Evolutionary conservation across 1,139 yeast genomes (phyloP).

Genomic region (Blastobotrys arbuscula): DNA sequence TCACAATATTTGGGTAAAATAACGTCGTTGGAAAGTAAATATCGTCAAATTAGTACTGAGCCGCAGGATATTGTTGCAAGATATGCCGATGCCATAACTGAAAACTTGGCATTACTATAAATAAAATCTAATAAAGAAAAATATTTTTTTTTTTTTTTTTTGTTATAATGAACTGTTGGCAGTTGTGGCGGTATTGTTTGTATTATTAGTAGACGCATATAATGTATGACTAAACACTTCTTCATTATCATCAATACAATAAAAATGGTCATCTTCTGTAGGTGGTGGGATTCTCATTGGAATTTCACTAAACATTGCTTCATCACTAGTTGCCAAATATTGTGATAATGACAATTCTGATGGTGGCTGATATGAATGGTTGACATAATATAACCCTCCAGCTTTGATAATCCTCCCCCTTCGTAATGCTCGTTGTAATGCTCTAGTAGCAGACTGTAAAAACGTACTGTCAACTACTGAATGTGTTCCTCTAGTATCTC

Average conservation of each 20-base stretch:
- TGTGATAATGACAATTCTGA: slow-evolving; percentile 34
- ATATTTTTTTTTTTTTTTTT: not conserved
- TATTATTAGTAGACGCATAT: slow-evolving; percentile 15
- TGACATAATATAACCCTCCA: slow-evolving; percentile 31
- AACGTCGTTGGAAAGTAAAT: slow-evolving; percentile 15
- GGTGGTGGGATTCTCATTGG: slow-evolving; percentile 34
- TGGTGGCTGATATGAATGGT: slow-evolving; percentile 33
- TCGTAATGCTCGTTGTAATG: slow-evolving; percentile 35
- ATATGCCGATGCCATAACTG: slow-evolving; percentile 23
- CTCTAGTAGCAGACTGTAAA: slow-evolving; percentile 35
- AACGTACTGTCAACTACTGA: slow-evolving; percentile 31
- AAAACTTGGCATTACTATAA: slow-evolving; percentile 10
- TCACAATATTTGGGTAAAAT: slow-evolving; percentile 12
- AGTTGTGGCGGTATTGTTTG: too few species aligned
- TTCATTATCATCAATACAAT: slow-evolving; percentile 32
- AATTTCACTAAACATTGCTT: slow-evolving; percentile 34
- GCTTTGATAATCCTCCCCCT: slow-evolving; percentile 33
- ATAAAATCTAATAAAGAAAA: not conserved
- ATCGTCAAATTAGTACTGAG: slow-evolving; percentile 20
- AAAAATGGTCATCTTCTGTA: slow-evolving; percentile 32
- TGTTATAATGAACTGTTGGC: too few species aligned
- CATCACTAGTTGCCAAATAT: slow-evolving; percentile 35
- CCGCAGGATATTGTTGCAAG: slow-evolving; percentile 23
- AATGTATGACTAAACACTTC: slow-evolving; percentile 31
- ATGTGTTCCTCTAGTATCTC: slow-evolving; percentile 27